A percentile compares a stretch with the other conserved stretches of the same genome.
Evolutionary conservation across 148 eudicot species (phyloP).

Genomic region (Cornus suecica): DNA sequence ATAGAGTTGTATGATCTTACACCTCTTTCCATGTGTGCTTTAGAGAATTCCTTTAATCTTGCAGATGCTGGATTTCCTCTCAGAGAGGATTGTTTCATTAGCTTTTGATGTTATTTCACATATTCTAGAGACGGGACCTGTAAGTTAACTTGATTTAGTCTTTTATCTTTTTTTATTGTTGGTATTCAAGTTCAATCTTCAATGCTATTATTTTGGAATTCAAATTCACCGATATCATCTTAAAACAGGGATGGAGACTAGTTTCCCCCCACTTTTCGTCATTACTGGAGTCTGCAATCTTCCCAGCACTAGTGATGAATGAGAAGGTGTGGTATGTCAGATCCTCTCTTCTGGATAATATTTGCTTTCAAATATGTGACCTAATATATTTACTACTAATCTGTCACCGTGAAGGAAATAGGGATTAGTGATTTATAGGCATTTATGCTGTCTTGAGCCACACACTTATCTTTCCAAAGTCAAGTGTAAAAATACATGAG

Average conservation of each 20-base stretch:
- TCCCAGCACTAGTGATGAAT: conserved; percentile 63
- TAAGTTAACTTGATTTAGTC: conserved; percentile 31
- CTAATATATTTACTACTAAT: neutral
- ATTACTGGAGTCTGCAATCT: conserved; percentile 55
- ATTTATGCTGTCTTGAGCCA: neutral
- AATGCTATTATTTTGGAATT: neutral
- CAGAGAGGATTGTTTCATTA: conserved; percentile 68
- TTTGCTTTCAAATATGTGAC: conserved; percentile 2
- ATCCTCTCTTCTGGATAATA: neutral
- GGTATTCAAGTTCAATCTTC: too few relatives aligned
- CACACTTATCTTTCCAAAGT: neutral
- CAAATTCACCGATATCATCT: conserved; percentile 10
- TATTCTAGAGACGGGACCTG: conserved; percentile 77
- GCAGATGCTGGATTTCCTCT: conserved; percentile 58
- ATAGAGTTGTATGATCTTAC: too few relatives aligned
- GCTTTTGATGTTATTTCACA: conserved; percentile 78
- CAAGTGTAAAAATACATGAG: neutral
- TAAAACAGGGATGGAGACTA: conserved; percentile 73
- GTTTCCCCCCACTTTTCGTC: conserved; percentile 76
- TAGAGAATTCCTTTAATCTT: neutral
- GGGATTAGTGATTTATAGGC: neutral
- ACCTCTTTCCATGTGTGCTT: too few relatives aligned
- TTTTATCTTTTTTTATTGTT: neutral
- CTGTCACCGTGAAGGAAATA: neutral
- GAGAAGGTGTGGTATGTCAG: conserved; percentile 48